A percentile compares a stretch with the other conserved stretches of the same genome.
These are phyloP conservation scores for Rugosomyces carneus DNA, from an alignment of 1,284 basidiomycete species.

Conservation along the genomic window DNA sequence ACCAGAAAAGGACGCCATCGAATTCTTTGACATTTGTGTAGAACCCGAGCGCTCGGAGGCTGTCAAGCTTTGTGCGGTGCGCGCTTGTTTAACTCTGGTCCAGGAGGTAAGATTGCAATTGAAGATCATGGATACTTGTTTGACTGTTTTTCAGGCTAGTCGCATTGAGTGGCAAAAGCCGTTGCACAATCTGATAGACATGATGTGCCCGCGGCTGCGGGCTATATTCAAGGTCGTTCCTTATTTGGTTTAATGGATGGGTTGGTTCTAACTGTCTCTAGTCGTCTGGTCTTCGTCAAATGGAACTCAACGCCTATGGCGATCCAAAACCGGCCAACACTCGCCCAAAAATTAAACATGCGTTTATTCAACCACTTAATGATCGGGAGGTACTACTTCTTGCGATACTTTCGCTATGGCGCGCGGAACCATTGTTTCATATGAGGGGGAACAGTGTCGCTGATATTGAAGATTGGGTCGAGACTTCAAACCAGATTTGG, in stretches of 20 bases:
- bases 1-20: conserved; percentile 52
- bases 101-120: conserved; percentile 30
- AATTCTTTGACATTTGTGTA: conserved; percentile 58
- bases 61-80: conserved; percentile 73
- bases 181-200: conserved; percentile 39
- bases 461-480: conserved; percentile 41
- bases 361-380: conserved; percentile 47
- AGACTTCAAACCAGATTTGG: conserved; percentile 47
- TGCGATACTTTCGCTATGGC: conserved; percentile 60
- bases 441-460: conserved; percentile 26
- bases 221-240: conserved; percentile 47
- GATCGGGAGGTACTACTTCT: conserved; percentile 65
- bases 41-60: conserved; percentile 74
- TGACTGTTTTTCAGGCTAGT: conserved; percentile 32
- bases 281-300: conserved; percentile 41
- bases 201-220: conserved; percentile 44
- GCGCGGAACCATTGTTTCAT: conserved; percentile 50
- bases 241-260: conserved; percentile 3
- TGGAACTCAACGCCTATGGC: conserved; percentile 54
- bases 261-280: conserved; percentile 22
- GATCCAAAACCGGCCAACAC: conserved; percentile 45
- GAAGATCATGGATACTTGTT: conserved; percentile 15
- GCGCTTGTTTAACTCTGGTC: conserved; percentile 53
- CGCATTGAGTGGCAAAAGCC: conserved; percentile 55
- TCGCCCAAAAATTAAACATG: conserved; percentile 56